phyloP scores from a whole-genome alignment of 805 yeast species.

The Blastobotrys muscicola region DNA sequence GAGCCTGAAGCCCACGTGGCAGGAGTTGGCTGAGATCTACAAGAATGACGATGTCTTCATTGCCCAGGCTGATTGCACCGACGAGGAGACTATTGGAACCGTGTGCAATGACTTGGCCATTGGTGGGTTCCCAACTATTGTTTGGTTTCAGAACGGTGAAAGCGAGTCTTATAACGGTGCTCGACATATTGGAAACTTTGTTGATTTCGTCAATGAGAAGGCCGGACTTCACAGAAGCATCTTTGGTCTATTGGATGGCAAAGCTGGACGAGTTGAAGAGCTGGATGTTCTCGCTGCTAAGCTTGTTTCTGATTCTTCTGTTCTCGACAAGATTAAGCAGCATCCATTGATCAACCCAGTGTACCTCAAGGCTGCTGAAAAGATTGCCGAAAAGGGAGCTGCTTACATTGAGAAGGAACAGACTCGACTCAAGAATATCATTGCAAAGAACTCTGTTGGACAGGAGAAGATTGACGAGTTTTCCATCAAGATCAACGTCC shows the following conservation, averaged over 20 bases:
- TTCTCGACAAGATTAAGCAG: constrained; percentile 1
- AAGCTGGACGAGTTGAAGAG: constrained; percentile 34
- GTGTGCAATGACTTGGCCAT: constrained; percentile 32
- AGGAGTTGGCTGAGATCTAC: constrained; percentile 39
- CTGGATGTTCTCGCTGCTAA: constrained; percentile 26
- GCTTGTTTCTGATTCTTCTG: constrained; percentile 22
- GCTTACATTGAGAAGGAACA: constrained; percentile 38
- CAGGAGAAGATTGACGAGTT: constrained; percentile 42
- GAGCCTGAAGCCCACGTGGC: constrained; percentile 42
- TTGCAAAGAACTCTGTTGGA: constrained; percentile 31
- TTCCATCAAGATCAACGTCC: constrained; percentile 42
- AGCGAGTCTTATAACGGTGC: constrained; percentile 43
- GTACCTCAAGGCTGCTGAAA: constrained; percentile 24
- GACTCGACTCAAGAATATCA: constrained; percentile 36
- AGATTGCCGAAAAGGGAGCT: constrained; percentile 19
- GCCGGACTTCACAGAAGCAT: constrained; percentile 33
- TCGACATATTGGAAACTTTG: constrained; percentile 41
- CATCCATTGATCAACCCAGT: constrained; percentile 8
- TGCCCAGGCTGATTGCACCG: constrained; percentile 41
- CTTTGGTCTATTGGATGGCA: constrained; percentile 32
- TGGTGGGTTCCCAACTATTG: constrained; percentile 44
- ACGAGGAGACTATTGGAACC: constrained; percentile 30
- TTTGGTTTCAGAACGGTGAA: constrained; percentile 40
- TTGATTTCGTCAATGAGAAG: constrained; percentile 37
- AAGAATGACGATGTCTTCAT: constrained; percentile 32